Percentiles rank a stretch among this genome's conserved stretches.
These are phyloP conservation scores for Kondoa malvinella DNA, from an alignment of 768 basidiomycete species.

Conservation along the genomic window DNA sequence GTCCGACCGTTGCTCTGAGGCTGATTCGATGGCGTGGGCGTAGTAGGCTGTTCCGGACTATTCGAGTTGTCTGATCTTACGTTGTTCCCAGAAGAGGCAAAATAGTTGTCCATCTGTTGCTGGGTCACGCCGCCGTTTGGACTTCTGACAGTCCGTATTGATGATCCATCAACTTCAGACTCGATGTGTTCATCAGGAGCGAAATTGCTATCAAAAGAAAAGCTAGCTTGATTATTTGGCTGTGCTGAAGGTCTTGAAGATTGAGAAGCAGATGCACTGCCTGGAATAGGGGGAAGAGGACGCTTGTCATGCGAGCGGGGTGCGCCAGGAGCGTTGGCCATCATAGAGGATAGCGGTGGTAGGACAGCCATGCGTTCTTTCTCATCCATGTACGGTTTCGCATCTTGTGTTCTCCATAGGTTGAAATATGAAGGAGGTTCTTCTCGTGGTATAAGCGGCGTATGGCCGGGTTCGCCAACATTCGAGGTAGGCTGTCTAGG, in stretches of 20 bases:
- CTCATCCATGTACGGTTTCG: neutral
- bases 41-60: too few species aligned
- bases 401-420: neutral
- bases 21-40: too few species aligned
- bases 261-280: neutral
- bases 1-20: too few species aligned
- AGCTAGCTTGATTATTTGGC: neutral
- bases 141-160: neutral
- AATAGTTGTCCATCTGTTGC: neutral
- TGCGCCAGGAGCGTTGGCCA: neutral
- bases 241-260: neutral
- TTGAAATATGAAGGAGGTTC: conserved; percentile 5
- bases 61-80: too few species aligned
- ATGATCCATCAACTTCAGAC: neutral
- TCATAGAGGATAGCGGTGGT: neutral
- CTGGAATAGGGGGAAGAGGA: neutral
- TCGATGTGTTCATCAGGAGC: neutral
- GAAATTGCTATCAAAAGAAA: neutral
- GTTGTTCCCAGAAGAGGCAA: too few species aligned
- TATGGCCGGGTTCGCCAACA: neutral
- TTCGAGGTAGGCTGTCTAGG: neutral
- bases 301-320: neutral
- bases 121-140: neutral
- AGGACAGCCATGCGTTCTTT: conserved; percentile 4
- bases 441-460: neutral